These are phyloP conservation scores for Neckera pumila DNA, from an alignment of 225 moss, liverwort and hornwort species.

Conservation along the genomic window DNA sequence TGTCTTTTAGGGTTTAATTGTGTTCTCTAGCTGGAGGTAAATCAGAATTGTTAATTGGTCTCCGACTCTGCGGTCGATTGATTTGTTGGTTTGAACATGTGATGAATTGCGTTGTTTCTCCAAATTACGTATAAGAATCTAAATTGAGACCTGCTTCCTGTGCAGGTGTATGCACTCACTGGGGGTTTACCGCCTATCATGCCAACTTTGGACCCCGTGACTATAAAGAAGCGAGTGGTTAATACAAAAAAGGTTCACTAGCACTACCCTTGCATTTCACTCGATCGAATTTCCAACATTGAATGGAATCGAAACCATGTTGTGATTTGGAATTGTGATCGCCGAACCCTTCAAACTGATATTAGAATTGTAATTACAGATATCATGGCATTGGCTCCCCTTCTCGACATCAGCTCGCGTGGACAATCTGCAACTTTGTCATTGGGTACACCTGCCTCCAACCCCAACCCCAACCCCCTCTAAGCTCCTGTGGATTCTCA, in stretches of 20 bases:
- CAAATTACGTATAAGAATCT: background rate
- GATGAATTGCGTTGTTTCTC: background rate
- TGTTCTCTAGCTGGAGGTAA: background rate
- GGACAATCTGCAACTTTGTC: slow-evolving; percentile 80
- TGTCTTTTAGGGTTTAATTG: background rate
- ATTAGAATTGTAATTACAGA: slow-evolving; percentile 19
- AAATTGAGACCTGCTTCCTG: background rate
- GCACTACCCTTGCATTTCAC: background rate
- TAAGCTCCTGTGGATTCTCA: background rate
- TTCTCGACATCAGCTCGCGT: slow-evolving; percentile 84
- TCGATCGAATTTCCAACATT: background rate
- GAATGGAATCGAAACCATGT: background rate
- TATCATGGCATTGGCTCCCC: slow-evolving; percentile 90
- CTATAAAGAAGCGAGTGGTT: slow-evolving; percentile 53
- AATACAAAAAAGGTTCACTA: slow-evolving; percentile 60
- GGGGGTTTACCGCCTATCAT: slow-evolving; percentile 91
- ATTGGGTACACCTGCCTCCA: slow-evolving; percentile 53
- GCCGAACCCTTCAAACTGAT: background rate
- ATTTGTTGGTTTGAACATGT: background rate
- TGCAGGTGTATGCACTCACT: slow-evolving; percentile 94
- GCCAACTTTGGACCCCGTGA: slow-evolving; percentile 70
- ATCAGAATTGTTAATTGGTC: background rate
- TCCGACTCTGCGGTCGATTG: background rate
- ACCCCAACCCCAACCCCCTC: background rate
- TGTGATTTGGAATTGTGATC: background rate